A percentile compares a stretch with the other conserved stretches of the same genome.
Conservation (phyloP, 164 flowering plant genomes). For the Dillenia turbinata region DNA sequence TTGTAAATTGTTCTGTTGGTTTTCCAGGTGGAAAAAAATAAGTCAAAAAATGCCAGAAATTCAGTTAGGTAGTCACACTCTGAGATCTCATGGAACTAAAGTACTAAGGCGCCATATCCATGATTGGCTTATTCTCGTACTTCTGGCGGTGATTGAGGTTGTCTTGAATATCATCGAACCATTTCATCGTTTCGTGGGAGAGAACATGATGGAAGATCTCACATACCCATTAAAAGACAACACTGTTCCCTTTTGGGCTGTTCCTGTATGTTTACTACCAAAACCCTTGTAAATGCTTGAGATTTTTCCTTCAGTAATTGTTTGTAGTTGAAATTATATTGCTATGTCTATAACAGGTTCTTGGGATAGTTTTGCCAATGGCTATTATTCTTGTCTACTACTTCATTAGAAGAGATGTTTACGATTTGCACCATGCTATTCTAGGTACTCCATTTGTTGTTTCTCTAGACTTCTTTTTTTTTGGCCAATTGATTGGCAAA, state of each 20-base stretch:
- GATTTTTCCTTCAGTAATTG: no score
- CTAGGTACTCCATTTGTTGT: conserved; percentile 11
- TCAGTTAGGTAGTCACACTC: conserved; percentile 69
- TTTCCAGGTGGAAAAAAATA: not conserved
- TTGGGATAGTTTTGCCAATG: conserved; percentile 54
- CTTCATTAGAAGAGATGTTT: conserved; percentile 11
- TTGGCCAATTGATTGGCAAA: not conserved
- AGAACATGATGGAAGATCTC: conserved; percentile 73
- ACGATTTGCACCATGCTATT: conserved; percentile 19
- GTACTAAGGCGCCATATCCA: conserved; percentile 71
- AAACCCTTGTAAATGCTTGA: no score
- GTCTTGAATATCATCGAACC: conserved; percentile 71
- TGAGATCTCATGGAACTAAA: conserved; percentile 70
- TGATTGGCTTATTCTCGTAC: conserved; percentile 78
- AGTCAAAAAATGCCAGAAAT: conserved; percentile 56
- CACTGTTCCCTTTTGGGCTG: conserved; percentile 75
- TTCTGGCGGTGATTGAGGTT: conserved; percentile 54
- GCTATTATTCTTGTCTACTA: conserved; percentile 25
- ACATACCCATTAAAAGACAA: conserved; percentile 63
- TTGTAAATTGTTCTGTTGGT: not conserved
- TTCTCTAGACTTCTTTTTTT: not conserved
- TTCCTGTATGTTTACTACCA: conserved; percentile 44
- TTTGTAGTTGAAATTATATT: no score
- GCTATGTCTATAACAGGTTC: conserved; percentile 28
- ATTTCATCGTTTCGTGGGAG: conserved; percentile 88